Evolutionary conservation across 352 stramenopile species (phyloP).

Genomic region (Thalassiosira livingstoniorum): DNA sequence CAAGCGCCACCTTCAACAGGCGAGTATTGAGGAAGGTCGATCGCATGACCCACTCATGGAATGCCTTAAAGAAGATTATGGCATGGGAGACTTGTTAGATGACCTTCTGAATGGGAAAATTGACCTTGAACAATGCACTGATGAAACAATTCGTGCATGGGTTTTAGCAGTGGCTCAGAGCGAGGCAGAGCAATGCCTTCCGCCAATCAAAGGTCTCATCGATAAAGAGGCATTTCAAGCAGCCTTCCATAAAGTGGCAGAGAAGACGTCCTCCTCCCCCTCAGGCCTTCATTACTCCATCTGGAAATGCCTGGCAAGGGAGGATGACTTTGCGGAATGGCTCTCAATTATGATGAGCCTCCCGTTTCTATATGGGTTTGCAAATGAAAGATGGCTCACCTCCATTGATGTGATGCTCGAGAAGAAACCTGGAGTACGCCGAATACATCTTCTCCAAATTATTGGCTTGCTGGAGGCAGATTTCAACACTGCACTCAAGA

Average conservation of each 20-base stretch:
- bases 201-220: neutral
- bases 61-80: neutral
- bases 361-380: conserved; percentile 27
- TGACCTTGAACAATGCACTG: neutral
- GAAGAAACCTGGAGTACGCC: conserved; percentile 35
- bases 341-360: conserved; percentile 9
- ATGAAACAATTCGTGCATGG: neutral
- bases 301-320: conserved; percentile 13
- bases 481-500: no score
- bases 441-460: conserved; percentile 52
- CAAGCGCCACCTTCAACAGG: conserved; percentile 41
- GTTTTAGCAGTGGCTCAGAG: neutral
- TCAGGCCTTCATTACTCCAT: conserved; percentile 7
- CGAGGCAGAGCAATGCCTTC: neutral
- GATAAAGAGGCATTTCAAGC: conserved; percentile 3
- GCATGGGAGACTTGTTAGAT: neutral
- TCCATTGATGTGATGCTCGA: conserved; percentile 46
- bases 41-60: neutral
- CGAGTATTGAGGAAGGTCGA: conserved; percentile 8
- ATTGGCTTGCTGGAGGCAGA: conserved; percentile 54
- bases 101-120: neutral
- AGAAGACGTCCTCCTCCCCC: conserved; percentile 16
- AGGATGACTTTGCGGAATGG: neutral
- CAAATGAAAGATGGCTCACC: conserved; percentile 12
- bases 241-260: conserved; percentile 9